Percentiles rank a stretch among this genome's conserved stretches.
These are phyloP conservation scores for Gossypium gossypioides DNA, from an alignment of 441 rosid species.

Conservation along the genomic window DNA sequence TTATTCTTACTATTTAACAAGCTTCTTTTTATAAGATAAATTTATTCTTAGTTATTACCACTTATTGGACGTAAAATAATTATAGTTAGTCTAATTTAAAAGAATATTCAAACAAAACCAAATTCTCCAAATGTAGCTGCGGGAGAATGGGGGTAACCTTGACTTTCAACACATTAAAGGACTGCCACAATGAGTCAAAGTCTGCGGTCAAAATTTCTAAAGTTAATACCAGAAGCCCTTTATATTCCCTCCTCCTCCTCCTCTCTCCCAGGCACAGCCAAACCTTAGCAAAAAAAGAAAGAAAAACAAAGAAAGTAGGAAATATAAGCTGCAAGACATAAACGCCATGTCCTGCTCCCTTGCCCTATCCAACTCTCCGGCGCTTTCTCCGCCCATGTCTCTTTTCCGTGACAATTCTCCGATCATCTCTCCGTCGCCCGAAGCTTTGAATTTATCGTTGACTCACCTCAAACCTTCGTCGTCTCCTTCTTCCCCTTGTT, in stretches of 20 bases:
- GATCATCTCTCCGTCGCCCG: conserved; percentile 31
- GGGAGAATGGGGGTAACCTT: background rate
- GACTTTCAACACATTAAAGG: background rate
- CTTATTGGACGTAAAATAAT: background rate
- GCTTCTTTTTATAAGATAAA: background rate
- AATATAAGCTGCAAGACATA: background rate
- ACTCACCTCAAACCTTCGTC: conserved; percentile 39
- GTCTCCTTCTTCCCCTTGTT: conserved; percentile 25
- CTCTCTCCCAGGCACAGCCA: background rate
- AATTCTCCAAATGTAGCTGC: background rate
- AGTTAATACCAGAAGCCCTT: background rate
- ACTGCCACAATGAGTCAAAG: background rate
- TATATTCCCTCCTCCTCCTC: background rate
- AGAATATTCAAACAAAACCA: background rate
- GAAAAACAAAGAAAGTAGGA: background rate
- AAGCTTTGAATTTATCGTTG: conserved; percentile 28
- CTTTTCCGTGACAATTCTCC: conserved; percentile 49
- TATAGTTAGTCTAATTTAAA: background rate
- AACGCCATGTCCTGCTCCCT: conserved; percentile 60
- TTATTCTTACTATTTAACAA: background rate
- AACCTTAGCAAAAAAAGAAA: background rate
- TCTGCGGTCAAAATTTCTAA: conserved; percentile 2
- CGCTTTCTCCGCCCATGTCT: conserved; percentile 61
- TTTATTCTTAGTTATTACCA: background rate
- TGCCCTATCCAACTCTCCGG: conserved; percentile 67